Evolutionary conservation across 495 filamentous ascomycete species (phyloP).

Genomic region (Penicillium verhagenii): DNA sequence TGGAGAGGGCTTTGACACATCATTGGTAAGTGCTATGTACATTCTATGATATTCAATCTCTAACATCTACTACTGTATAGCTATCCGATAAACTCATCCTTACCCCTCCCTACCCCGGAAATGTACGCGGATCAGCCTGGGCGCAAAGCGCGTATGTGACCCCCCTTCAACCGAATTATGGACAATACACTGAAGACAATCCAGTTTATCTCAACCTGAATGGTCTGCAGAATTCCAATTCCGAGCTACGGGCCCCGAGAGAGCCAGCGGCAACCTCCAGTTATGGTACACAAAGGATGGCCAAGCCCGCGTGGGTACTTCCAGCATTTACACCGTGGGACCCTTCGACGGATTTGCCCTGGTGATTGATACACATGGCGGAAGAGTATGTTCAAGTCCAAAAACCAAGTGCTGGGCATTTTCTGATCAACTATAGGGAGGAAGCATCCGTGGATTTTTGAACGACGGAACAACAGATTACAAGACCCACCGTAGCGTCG

Average conservation of each 20-base stretch:
- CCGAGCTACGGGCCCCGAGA: constrained; percentile 80
- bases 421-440: constrained; percentile 49
- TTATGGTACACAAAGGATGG: constrained; percentile 87
- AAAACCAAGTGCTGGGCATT: background rate
- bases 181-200: constrained; percentile 12
- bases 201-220: constrained; percentile 51
- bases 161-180: background rate
- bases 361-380: constrained; percentile 84
- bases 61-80: constrained; percentile 29
- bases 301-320: constrained; percentile 57
- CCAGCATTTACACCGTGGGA: constrained; percentile 78
- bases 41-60: background rate
- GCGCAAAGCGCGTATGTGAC: constrained; percentile 59
- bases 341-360: constrained; percentile 85
- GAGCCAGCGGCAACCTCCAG: constrained; percentile 85
- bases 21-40: constrained; percentile 48
- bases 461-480: constrained; percentile 88
- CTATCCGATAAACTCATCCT: constrained; percentile 90
- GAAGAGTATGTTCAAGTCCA: constrained; percentile 47
- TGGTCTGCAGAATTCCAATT: constrained; percentile 87
- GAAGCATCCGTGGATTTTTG: constrained; percentile 85
- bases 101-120: constrained; percentile 85
- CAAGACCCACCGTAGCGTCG: constrained; percentile 72
- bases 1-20: constrained; percentile 68
- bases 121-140: constrained; percentile 82